phyloP scores from a whole-genome alignment of 116 monocot species.

The Iris pallida region DNA sequence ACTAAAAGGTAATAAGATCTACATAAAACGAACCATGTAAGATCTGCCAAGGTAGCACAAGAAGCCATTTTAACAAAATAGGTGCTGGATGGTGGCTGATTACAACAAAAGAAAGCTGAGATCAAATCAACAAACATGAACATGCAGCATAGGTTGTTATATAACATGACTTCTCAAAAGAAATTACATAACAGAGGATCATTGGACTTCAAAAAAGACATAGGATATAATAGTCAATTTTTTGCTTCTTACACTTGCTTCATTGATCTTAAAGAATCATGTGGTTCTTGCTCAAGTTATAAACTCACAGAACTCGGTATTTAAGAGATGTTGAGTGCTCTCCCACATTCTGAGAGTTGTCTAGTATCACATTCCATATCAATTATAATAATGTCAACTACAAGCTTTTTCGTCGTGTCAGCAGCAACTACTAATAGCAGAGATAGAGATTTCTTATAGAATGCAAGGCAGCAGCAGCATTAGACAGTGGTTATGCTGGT shows the following conservation, averaged over 20 bases:
- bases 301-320: too few species aligned
- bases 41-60: slow-evolving; percentile 69
- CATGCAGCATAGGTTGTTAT: background rate
- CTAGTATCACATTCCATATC: too few species aligned
- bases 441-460: too few species aligned
- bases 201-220: background rate
- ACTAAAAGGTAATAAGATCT: background rate
- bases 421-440: too few species aligned
- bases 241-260: background rate
- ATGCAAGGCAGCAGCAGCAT: too few species aligned
- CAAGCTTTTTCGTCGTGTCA: background rate
- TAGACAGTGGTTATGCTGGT: too few species aligned
- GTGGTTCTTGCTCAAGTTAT: too few species aligned
- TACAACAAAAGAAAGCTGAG: slow-evolving; percentile 4
- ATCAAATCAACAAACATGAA: slow-evolving; percentile 1
- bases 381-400: background rate
- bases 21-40: slow-evolving; percentile 54
- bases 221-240: too few species aligned
- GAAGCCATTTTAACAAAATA: slow-evolving; percentile 56
- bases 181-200: background rate
- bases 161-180: background rate
- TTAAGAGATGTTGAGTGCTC: too few species aligned
- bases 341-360: too few species aligned
- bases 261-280: too few species aligned
- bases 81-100: slow-evolving; percentile 52